Evolutionary conservation across 768 basidiomycete genomes (phyloP).

Genomic region (Auricularia sp.): DNA sequence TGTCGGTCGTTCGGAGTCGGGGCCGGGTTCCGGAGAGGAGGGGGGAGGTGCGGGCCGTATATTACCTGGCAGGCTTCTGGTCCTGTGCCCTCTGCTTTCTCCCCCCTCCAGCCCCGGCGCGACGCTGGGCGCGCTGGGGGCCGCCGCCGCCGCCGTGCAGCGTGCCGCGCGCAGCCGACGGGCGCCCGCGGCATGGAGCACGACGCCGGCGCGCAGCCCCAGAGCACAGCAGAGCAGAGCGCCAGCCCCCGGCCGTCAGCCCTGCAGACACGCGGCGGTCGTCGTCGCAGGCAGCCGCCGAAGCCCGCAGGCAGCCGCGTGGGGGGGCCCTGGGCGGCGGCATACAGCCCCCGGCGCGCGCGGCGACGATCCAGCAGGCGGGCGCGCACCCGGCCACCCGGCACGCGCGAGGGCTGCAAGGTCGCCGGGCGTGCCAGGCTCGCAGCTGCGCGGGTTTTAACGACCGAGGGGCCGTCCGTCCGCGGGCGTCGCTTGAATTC

Average conservation of each 20-base stretch:
- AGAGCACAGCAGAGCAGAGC: neutral
- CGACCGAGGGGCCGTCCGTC: too few species aligned
- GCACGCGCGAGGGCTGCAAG: too few species aligned
- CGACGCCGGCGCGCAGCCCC: neutral
- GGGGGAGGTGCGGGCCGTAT: neutral
- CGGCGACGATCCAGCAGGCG: too few species aligned
- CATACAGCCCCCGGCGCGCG: too few species aligned
- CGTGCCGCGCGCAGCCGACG: neutral
- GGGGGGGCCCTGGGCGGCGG: too few species aligned
- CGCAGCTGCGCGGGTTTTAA: too few species aligned
- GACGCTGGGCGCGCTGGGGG: neutral
- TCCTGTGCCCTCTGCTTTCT: neutral
- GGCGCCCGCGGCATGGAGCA: neutral
- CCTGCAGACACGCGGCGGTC: too few species aligned
- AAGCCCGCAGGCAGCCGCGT: too few species aligned
- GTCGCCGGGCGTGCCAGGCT: too few species aligned
- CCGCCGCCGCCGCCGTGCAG: neutral
- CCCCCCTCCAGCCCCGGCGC: neutral
- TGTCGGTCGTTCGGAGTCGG: neutral
- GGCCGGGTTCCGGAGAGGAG: neutral
- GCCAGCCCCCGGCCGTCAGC: too few species aligned
- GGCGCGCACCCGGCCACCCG: too few species aligned
- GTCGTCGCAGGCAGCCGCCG: too few species aligned
- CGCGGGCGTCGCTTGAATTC: neutral
- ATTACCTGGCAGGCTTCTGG: neutral